phyloP scores from a whole-genome alignment of 345 rosid species.

The Aquilaria yunnanensis region DNA sequence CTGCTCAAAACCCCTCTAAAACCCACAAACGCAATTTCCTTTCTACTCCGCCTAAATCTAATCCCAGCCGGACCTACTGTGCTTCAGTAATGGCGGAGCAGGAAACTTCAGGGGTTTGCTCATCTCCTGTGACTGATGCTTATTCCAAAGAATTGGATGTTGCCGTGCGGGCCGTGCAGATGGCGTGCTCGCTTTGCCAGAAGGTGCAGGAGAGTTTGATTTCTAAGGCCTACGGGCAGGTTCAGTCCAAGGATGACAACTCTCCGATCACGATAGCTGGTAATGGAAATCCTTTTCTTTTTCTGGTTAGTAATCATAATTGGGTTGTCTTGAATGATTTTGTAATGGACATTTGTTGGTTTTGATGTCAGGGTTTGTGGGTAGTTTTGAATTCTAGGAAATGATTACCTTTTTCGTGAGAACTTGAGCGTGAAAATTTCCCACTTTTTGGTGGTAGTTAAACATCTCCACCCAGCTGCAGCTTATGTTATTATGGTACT shows the following conservation, averaged over 20 bases:
- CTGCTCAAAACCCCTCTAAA: background rate
- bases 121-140: constrained; percentile 8
- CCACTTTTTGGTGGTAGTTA: too few relatives aligned
- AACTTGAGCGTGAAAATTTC: background rate
- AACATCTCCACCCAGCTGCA: too few relatives aligned
- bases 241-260: constrained; percentile 45
- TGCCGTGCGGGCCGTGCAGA: constrained; percentile 49
- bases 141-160: constrained; percentile 37
- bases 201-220: constrained; percentile 38
- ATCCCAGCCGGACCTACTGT: constrained; percentile 13
- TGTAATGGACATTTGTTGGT: background rate
- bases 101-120: constrained; percentile 1
- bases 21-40: constrained; percentile 11
- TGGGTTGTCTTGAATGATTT: constrained; percentile 5
- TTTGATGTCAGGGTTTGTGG: constrained; percentile 1
- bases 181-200: constrained; percentile 49
- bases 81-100: constrained; percentile 26
- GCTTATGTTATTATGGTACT: too few relatives aligned
- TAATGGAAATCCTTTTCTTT: constrained; percentile 11
- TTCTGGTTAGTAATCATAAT: background rate
- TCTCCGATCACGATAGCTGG: constrained; percentile 52
- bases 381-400: background rate
- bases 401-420: background rate
- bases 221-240: constrained; percentile 18
- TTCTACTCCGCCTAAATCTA: constrained; percentile 3